Conservation (phyloP, 345 rosid genomes). For the Nasturtium officinale region DNA sequence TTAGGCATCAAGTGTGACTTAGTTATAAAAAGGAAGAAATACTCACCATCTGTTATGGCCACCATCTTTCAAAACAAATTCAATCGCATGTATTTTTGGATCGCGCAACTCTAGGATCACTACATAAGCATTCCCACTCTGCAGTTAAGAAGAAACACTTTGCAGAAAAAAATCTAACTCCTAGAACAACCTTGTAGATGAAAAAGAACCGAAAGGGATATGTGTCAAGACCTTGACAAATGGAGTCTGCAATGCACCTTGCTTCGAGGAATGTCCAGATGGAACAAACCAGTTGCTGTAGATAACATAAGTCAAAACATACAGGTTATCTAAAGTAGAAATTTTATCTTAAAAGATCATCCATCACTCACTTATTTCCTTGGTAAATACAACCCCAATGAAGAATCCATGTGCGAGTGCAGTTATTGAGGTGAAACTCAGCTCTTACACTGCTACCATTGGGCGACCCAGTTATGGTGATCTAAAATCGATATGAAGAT, state of each 20-base stretch:
- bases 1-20: constrained; percentile 22
- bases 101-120: constrained; percentile 58
- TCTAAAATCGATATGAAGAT: constrained; percentile 36
- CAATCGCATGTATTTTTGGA: constrained; percentile 53
- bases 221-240: constrained; percentile 43
- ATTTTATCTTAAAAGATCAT: constrained; percentile 1
- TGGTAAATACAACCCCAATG: constrained; percentile 64
- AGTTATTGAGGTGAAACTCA: constrained; percentile 60
- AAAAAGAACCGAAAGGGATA: constrained; percentile 12
- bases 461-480: constrained; percentile 51
- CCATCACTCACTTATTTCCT: constrained; percentile 52
- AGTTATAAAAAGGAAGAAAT: neutral
- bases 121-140: constrained; percentile 52
- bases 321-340: neutral
- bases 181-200: neutral
- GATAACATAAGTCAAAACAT: constrained; percentile 32
- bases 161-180: neutral
- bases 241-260: constrained; percentile 65
- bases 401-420: constrained; percentile 61
- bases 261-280: constrained; percentile 48
- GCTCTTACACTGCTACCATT: constrained; percentile 54
- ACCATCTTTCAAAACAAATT: constrained; percentile 66
- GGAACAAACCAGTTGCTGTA: constrained; percentile 62
- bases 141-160: constrained; percentile 29
- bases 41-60: constrained; percentile 56